phyloP scores from a whole-genome alignment of 106 monocot genomes.

The Dioscorea alata region DNA sequence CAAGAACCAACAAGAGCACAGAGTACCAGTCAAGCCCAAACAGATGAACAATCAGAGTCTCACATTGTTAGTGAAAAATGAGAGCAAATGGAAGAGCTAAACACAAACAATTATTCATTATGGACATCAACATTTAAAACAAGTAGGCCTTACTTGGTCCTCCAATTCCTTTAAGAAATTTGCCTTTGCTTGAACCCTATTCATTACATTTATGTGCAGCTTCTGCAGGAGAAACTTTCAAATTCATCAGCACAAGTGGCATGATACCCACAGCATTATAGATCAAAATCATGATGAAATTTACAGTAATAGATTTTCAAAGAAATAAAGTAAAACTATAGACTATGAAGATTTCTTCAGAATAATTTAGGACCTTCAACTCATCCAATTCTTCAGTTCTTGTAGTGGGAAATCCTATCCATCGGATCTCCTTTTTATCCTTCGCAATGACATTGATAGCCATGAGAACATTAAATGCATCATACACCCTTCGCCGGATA shows the following conservation, averaged over 20 bases:
- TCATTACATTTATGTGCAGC: conserved; percentile 21
- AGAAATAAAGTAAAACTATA: too few relatives aligned
- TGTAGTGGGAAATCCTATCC: conserved; percentile 48
- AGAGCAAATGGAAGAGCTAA: background rate
- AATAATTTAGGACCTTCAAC: conserved; percentile 31
- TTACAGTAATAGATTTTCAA: too few relatives aligned
- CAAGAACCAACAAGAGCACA: conserved; percentile 9
- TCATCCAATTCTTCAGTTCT: conserved; percentile 23
- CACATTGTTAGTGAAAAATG: too few relatives aligned
- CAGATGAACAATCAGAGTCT: too few relatives aligned
- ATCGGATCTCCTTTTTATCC: conserved; percentile 66
- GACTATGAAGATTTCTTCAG: too few relatives aligned
- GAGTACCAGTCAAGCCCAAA: too few relatives aligned
- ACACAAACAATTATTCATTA: background rate
- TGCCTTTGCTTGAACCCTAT: conserved; percentile 42
- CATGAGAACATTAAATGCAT: conserved; percentile 81
- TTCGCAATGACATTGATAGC: conserved; percentile 58
- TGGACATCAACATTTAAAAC: background rate
- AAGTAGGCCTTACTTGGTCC: conserved; percentile 41
- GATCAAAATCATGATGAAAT: too few relatives aligned
- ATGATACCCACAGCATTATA: too few relatives aligned
- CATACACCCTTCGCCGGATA: conserved; percentile 71
- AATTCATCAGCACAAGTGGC: background rate
- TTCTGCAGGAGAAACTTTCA: conserved; percentile 16
- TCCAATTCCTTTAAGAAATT: conserved; percentile 54